Conservation (phyloP, 2,329 filamentous ascomycete species). For the Alternaria conjuncta region DNA sequence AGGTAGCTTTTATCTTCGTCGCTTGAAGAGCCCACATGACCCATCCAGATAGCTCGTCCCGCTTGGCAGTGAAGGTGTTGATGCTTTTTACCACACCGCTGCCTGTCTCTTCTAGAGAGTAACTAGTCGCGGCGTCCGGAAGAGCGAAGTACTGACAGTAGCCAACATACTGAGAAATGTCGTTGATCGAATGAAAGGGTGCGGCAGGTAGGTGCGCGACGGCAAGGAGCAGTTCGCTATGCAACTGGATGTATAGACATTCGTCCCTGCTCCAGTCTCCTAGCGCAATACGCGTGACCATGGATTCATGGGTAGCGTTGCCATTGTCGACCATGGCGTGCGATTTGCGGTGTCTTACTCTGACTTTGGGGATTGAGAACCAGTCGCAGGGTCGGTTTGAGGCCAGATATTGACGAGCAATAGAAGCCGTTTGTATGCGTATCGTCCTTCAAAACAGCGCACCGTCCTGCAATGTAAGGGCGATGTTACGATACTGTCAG, state of each 20-base stretch:
- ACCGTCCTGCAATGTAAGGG: not conserved
- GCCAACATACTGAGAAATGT: not conserved
- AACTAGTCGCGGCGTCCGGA: not conserved
- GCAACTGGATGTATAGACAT: not conserved
- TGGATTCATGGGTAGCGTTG: too few relatives aligned
- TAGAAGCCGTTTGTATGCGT: not conserved
- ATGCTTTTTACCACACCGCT: not conserved
- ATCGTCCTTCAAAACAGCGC: too few relatives aligned
- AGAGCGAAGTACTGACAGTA: not conserved
- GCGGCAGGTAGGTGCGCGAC: not conserved
- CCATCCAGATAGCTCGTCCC: not conserved
- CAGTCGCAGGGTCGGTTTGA: not conserved
- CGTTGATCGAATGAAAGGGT: not conserved
- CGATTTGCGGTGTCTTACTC: not conserved
- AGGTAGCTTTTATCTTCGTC: not conserved
- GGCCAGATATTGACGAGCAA: not conserved
- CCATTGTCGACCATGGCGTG: not conserved
- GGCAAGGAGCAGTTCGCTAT: not conserved
- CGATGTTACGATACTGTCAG: too few relatives aligned
- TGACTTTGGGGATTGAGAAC: not conserved
- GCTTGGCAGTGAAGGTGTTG: not conserved
- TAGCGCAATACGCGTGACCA: not conserved
- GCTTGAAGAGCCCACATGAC: not conserved
- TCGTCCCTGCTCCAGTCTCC: not conserved
- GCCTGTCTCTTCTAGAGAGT: not conserved